Base-by-base conservation (phyloP, 768 basidiomycete species). In the Nidularia pulvinata region DNA sequence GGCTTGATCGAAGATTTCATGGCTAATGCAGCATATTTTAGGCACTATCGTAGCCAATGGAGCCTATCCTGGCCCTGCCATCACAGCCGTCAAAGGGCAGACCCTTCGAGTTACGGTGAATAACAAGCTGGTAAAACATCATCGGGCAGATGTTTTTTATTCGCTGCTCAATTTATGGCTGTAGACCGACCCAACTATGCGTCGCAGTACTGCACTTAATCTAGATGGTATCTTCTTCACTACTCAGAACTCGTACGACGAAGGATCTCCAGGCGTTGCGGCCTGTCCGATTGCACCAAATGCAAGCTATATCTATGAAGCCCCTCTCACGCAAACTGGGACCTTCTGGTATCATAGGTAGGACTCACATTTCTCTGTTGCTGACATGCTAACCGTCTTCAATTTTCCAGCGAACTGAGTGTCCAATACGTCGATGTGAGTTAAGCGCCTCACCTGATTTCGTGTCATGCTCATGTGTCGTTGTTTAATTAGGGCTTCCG, bases 321-420 rank as follows among this genome's bases (percentile, higher is more conserved):
- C 68, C 30, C 64, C 63, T 2, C 57, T 68, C 22, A 47, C 57
- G 1, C 69, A 69, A 39, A 55, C 69, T 2, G 70, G 68, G 3
- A 72, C 70, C 3, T 69, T 61, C 54, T 72, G 70, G 70, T 71
- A 69, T 33, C 65, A 66, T n/a, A n/a, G n/a, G n/a, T n/a, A n/a
- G n/a, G n/a, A n/a, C n/a, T n/a, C n/a, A n/a, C n/a, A n/a, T n/a
- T n/a, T n/a, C n/a, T n/a, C n/a, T n/a, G n/a, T n/a, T n/a, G n/a
- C n/a, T n/a, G n/a, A n/a, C n/a, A n/a, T n/a, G n/a, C n/a, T n/a
- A n/a, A n/a, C n/a, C n/a, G n/a, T n/a, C n/a, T n/a, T n/a, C n/a
- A n/a, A n/a, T n/a, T n/a, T n/a, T n/a, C n/a, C 53, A 61, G 60
- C 37, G 49, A 61, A 37, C 49, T 61, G 36, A 59, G 58, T 43